Base-by-base conservation (phyloP, 2,329 filamentous ascomycete genomes). In the Fusarium acutatum region DNA sequence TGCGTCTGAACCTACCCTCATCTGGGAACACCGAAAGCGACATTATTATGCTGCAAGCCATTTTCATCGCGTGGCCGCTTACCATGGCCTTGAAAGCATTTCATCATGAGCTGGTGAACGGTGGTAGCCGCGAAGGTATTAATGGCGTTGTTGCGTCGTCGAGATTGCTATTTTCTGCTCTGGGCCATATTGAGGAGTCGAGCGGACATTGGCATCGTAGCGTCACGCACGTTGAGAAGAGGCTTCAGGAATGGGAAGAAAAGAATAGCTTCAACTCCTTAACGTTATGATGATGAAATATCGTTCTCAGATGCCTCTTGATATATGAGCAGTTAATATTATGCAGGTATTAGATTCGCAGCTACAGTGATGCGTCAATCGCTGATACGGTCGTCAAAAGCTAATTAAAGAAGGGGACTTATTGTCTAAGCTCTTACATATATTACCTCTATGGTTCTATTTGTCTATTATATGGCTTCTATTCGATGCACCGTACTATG, bases 11-110 rank as follows among this genome's bases (percentile, higher is more conserved):
- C 1, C 18, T 58, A 0, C 40, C 54, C 4, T 58, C 54, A 0
- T 40, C 54, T 0, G 0, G n/a, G n/a, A 47, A 47, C 7, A 0
- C 20, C 0, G 14, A 28, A 0, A 58, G 11, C 11, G 30, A 47
- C 1, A 47, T 58, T 0, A 58, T 58, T 0, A 47, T 34, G 40
- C 18, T 58, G 0, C 54, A 58, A 1, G 54, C 54, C 3, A 58
- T 58, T 0, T 58, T 58, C 0, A 58, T 47, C 8, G 54, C 54
- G 0, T 58, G 54, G 54, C 54, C 54, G 6, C 38, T 58, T 0
- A 58, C 40, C 0, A 58, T 58, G 54, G 54, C 54, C 0, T 0
- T 58, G 2, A 47, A 35, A 0, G 54, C 40, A 0, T 47, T 58
- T 0, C 6, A 28, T 1, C 54, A 40, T 6, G 54, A 58, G 14